These are phyloP conservation scores for Rhazya stricta DNA, from an alignment of 257 asterid species.

Conservation along the genomic window DNA sequence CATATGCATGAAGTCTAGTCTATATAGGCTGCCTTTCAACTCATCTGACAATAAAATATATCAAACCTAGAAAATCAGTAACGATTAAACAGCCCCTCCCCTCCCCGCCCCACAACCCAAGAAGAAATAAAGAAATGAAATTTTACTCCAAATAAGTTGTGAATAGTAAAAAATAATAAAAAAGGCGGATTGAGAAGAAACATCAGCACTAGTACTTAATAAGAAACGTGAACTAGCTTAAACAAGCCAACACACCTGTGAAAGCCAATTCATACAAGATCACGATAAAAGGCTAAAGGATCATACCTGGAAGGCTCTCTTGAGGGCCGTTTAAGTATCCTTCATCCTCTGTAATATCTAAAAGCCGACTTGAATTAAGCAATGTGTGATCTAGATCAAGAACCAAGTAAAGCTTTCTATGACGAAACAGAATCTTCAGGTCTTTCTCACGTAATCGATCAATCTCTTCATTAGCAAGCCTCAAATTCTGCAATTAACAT, in stretches of 20 bases:
- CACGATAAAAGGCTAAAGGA: constrained; percentile 5
- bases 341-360: constrained; percentile 56
- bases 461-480: constrained; percentile 65
- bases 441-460: constrained; percentile 67
- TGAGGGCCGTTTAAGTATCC: constrained; percentile 40
- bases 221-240: not conserved
- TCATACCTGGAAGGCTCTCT: constrained; percentile 61
- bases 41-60: constrained; percentile 42
- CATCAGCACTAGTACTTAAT: not conserved
- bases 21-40: constrained; percentile 55
- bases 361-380: constrained; percentile 61
- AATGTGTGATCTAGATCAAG: constrained; percentile 92
- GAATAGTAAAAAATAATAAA: not conserved
- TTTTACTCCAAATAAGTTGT: too few species aligned
- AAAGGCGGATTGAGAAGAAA: not conserved
- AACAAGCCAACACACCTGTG: not conserved
- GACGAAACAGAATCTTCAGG: constrained; percentile 46
- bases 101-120: not conserved
- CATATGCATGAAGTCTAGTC: constrained; percentile 68
- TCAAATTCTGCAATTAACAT: constrained; percentile 51
- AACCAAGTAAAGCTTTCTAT: constrained; percentile 61
- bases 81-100: not conserved
- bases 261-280: too few species aligned
- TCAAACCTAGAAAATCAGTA: constrained; percentile 17
- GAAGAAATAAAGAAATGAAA: too few species aligned